Evolutionary conservation across 2,329 filamentous ascomycete genomes (phyloP), one percentile per base, ranked within the genome.

Genomic region (Apiospora pterosperma): DNA sequence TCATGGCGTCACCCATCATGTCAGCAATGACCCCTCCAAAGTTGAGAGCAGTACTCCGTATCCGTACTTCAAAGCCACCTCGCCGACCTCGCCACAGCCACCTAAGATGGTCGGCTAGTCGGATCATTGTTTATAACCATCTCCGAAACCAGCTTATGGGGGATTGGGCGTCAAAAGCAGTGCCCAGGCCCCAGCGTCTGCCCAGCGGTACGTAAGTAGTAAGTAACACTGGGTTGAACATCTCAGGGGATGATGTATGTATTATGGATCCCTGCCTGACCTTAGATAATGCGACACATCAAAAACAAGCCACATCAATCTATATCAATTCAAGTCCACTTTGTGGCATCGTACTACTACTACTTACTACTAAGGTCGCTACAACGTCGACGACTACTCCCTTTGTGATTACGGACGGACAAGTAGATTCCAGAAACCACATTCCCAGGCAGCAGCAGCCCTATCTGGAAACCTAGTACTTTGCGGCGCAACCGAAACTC

Each of bases 301-400:
- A 25, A 52, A 16, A 52, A 52, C 44, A 52, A 55, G 48, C 48
- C 48, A 55, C 48, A 55, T 55, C 48, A 55, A 55, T 55, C 48
- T 28, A 34, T n/a, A 55, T 8, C 25, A 55, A 55, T 34, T n/a
- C 48, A 34, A 34, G 48, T 19, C 48, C 48, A 55, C 48, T 55
- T 55, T 34, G 34, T 34, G 25, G 19, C 48, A 55, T 55, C 31
- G 23, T 52, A 28, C 25, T 52, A 14, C 42, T 25, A 28, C 28
- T 28, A 34, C 31, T 28, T n/a, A 55, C 48, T 7, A 55, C 48
- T 12, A 48, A n/a, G n/a, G n/a, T n/a, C n/a, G n/a, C 42, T 11
- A 55, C 48, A 4, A 34, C 48, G 25, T 10, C 25, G 8, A 55
- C 14, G 5, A n/a, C 38, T 14, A 41, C 38, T 7, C 48, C 48